Conservation (phyloP, 1,284 basidiomycete species). For the Afroboletus lepidellus region DNA sequence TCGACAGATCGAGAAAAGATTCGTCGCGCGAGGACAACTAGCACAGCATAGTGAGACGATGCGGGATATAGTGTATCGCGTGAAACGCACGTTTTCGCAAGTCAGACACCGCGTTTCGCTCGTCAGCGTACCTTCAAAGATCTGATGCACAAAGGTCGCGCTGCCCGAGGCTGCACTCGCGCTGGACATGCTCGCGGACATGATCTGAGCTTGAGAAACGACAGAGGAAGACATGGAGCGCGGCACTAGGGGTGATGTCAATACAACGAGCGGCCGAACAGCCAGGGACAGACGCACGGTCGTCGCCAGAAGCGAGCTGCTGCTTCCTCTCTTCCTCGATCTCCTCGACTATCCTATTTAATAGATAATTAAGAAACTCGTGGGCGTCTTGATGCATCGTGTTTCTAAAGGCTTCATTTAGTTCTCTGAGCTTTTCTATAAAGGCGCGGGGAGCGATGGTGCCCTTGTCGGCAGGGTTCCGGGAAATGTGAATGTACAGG, state of each 20-base stretch:
- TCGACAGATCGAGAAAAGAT: constrained; percentile 93
- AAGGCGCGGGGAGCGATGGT: constrained; percentile 86
- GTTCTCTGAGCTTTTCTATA: constrained; percentile 85
- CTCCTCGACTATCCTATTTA: constrained; percentile 94
- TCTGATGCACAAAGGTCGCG: constrained; percentile 83
- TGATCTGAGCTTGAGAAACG: constrained; percentile 37
- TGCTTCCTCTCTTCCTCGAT: constrained; percentile 71
- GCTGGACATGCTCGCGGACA: constrained; percentile 42
- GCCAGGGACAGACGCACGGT: constrained; percentile 19
- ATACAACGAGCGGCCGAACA: neutral
- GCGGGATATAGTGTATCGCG: neutral
- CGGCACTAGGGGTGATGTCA: constrained; percentile 43
- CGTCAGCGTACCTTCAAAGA: constrained; percentile 92
- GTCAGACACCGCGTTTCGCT: constrained; percentile 97
- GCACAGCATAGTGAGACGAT: constrained; percentile 11
- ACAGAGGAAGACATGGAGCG: constrained; percentile 57
- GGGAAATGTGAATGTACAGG: constrained; percentile 82
- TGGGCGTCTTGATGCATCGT: constrained; percentile 95
- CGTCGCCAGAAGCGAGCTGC: constrained; percentile 37
- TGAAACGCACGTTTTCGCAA: constrained; percentile 80
- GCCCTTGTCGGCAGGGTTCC: constrained; percentile 74
- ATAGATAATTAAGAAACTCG: constrained; percentile 93
- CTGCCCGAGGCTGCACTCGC: constrained; percentile 43
- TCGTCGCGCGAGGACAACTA: constrained; percentile 96
- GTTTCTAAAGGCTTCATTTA: constrained; percentile 84